Evolutionary conservation across 2,329 filamentous ascomycete genomes (phyloP), one percentile per base, ranked within the genome.

Genomic region (Diaporthe capsici): DNA sequence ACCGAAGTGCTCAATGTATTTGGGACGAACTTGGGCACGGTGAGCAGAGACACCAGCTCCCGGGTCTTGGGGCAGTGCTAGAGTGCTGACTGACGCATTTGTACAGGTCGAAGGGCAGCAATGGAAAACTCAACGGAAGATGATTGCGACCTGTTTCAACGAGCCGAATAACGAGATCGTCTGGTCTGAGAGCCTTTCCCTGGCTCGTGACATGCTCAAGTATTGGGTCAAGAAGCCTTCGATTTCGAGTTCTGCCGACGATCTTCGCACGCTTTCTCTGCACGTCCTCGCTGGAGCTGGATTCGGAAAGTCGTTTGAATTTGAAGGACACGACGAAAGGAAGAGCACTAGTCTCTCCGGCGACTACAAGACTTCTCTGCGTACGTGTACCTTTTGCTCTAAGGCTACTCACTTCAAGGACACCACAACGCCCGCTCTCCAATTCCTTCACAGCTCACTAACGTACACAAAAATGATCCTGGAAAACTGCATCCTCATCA

Each of bases 401-500:
- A 31, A 31, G 31, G 31, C 31, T 31, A 31, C 31, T 31, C 31
- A 44, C 42, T 17, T 44, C 13, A 12, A 44, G 4, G 15, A 44
- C 42, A n/a, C n/a, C n/a, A n/a, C n/a, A n/a, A n/a, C n/a, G n/a
- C n/a, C n/a, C n/a, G n/a, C n/a, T n/a, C n/a, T n/a, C n/a, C n/a
- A n/a, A n/a, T n/a, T n/a, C n/a, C n/a, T n/a, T n/a, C n/a, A n/a
- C 42, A 44, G 0, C 42, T 44, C 20, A 44, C 42, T 44, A 20
- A 17, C 13, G 0, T 44, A 44, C 13, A 1, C 42, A 44, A 7
- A 44, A 44, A 17, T 75, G 1, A 78, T 82, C 15, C n/a, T 82
- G 10, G 81, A 82, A 17, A 82, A 82, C 37, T 78, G 76, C 8
- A 76, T 82, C 8, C 74, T 82, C 0, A 80, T 82, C 17, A 47